phyloP scores from a whole-genome alignment of 2,329 filamentous ascomycete species.

The Coniochaeta ligniaria region DNA sequence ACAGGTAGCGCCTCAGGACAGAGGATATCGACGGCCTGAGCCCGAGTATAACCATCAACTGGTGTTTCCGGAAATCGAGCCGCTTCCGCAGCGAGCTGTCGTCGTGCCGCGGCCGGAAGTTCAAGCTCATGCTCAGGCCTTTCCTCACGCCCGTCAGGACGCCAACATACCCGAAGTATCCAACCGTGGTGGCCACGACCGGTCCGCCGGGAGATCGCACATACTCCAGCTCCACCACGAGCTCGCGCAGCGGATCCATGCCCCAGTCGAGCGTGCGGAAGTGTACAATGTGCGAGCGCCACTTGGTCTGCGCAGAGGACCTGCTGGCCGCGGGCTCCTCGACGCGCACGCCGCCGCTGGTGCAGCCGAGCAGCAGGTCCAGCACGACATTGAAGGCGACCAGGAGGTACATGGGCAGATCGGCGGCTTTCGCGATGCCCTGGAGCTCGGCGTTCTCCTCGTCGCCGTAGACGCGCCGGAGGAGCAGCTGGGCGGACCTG shows the following conservation, averaged over 20 bases:
- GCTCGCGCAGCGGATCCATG: constrained; percentile 40
- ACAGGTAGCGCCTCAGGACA: constrained; percentile 13
- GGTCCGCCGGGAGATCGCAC: constrained; percentile 23
- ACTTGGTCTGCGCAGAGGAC: constrained; percentile 24
- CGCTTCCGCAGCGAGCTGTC: constrained; percentile 7
- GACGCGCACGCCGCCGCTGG: constrained; percentile 34
- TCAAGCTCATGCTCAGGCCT: constrained; percentile 39
- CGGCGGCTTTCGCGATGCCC: constrained; percentile 44
- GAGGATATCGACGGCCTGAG: constrained; percentile 16
- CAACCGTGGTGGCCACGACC: constrained; percentile 35
- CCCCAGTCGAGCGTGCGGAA: constrained; percentile 50
- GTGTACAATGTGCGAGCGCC: constrained; percentile 34
- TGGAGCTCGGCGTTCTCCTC: constrained; percentile 56
- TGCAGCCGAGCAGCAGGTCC: constrained; percentile 59
- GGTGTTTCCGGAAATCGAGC: constrained; percentile 18
- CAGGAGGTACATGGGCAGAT: constrained; percentile 50
- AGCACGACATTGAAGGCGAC: constrained; percentile 57
- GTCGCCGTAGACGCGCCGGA: constrained; percentile 40
- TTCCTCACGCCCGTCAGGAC: constrained; percentile 38
- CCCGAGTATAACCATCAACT: constrained; percentile 15
- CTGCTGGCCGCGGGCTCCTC: constrained; percentile 18
- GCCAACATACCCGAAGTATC: constrained; percentile 42
- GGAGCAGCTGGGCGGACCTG: constrained; percentile 31
- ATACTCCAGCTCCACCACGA: constrained; percentile 46
- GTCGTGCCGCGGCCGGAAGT: constrained; percentile 30